These are phyloP conservation scores for Fonsecaea monophora DNA, from an alignment of 2,329 filamentous ascomycete species.

Conservation along the genomic window DNA sequence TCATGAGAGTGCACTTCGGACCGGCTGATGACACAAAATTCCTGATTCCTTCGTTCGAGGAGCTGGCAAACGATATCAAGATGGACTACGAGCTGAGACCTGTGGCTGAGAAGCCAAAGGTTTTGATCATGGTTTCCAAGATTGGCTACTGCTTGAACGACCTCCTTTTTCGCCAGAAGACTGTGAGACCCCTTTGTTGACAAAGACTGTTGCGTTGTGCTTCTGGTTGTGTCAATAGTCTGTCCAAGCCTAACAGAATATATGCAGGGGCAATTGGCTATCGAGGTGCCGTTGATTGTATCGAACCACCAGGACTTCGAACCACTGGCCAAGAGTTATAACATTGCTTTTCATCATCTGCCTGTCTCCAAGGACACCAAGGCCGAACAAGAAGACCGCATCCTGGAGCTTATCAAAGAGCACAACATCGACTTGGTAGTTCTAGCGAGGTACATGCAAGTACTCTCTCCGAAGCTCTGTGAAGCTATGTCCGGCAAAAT, in stretches of 20 bases:
- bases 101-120: conserved; percentile 71
- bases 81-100: conserved; percentile 77
- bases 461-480: conserved; percentile 76
- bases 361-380: conserved; percentile 82
- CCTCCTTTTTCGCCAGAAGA: conserved; percentile 78
- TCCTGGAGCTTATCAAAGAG: conserved; percentile 72
- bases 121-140: conserved; percentile 89
- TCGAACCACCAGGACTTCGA: conserved; percentile 81
- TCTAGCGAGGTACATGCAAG: conserved; percentile 86
- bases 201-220: neutral
- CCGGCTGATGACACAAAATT: conserved; percentile 58
- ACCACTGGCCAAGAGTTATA: conserved; percentile 72
- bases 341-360: conserved; percentile 79
- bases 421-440: conserved; percentile 79
- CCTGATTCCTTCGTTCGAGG: conserved; percentile 63
- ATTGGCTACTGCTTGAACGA: conserved; percentile 87
- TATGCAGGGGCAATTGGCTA: conserved; percentile 66
- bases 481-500: conserved; percentile 81
- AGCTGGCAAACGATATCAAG: conserved; percentile 67
- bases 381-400: conserved; percentile 71
- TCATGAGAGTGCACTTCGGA: conserved; percentile 87
- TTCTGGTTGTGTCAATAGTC: neutral
- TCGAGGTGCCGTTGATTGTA: conserved; percentile 78
- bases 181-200: conserved; percentile 39
- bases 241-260: neutral